These are phyloP conservation scores for Begonia peltatifolia DNA, from an alignment of 306 rosid species.

Conservation along the genomic window DNA sequence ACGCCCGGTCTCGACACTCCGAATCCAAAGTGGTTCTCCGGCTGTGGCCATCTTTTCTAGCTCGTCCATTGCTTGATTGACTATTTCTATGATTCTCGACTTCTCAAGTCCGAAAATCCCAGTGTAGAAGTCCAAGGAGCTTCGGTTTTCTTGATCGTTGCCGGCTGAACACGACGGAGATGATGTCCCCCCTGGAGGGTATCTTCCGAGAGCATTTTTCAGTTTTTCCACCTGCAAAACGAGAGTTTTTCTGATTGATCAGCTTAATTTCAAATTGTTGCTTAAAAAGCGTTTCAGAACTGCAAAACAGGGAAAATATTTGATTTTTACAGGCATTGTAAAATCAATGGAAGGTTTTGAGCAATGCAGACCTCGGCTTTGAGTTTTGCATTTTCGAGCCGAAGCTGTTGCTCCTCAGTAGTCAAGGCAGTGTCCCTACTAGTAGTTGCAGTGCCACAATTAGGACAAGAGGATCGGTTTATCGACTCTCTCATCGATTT, in stretches of 20 bases:
- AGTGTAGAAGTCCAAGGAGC: conserved; percentile 73
- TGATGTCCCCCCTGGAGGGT: conserved; percentile 27
- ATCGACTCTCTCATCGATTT: conserved; percentile 52
- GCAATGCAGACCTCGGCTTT: conserved; percentile 59
- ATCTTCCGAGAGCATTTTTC: conserved; percentile 35
- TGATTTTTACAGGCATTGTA: too few relatives aligned
- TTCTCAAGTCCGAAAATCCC: conserved; percentile 84
- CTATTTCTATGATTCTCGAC: conserved; percentile 65
- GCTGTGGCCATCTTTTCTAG: conserved; percentile 62
- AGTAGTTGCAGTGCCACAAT: conserved; percentile 63
- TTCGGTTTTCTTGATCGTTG: conserved; percentile 52
- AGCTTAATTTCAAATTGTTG: too few relatives aligned
- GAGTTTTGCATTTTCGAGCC: conserved; percentile 83
- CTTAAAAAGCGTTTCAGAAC: too few relatives aligned
- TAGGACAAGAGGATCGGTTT: conserved; percentile 74
- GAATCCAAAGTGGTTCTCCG: conserved; percentile 79
- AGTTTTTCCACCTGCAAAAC: conserved; percentile 63
- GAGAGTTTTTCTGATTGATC: too few relatives aligned
- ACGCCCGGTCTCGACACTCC: conserved; percentile 80
- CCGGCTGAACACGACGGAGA: conserved; percentile 71
- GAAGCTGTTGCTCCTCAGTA: conserved; percentile 73
- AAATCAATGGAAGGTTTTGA: too few relatives aligned
- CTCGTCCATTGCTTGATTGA: conserved; percentile 63
- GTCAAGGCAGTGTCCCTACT: conserved; percentile 40
- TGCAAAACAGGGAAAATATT: too few relatives aligned